Percentiles rank a stretch among this genome's conserved stretches.
These are phyloP conservation scores for Phytophthora syringae DNA, from an alignment of 352 stramenopile species.

Conservation along the genomic window DNA sequence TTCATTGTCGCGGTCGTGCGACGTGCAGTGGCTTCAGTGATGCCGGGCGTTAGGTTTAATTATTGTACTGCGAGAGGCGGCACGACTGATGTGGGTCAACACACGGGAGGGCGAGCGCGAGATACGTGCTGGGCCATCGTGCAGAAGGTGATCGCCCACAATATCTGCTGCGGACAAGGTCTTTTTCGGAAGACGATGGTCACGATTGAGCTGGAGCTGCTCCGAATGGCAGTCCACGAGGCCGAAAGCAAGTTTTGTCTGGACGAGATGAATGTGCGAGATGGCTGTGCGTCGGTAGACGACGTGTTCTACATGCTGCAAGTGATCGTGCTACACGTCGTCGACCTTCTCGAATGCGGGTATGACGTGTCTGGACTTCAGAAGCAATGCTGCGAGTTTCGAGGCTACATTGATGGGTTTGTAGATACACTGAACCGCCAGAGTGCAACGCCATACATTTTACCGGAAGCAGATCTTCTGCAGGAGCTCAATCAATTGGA, in stretches of 20 bases:
- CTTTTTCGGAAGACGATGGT: conserved; percentile 51
- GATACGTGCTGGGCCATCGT: conserved; percentile 70
- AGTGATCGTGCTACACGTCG: conserved; percentile 9
- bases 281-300: conserved; percentile 20
- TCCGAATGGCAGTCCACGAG: conserved; percentile 19
- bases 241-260: neutral
- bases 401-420: conserved; percentile 26
- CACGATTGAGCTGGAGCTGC: conserved; percentile 33
- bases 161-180: conserved; percentile 37
- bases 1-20: conserved; percentile 50
- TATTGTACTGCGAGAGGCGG: conserved; percentile 30
- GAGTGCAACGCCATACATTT: conserved; percentile 3
- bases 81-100: conserved; percentile 58
- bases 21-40: conserved; percentile 16
- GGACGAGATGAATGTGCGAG: conserved; percentile 6
- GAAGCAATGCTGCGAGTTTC: conserved; percentile 10
- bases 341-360: conserved; percentile 23
- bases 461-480: conserved; percentile 3
- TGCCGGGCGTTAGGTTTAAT: neutral
- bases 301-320: conserved; percentile 36
- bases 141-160: conserved; percentile 35
- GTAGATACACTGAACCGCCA: conserved; percentile 23
- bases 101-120: conserved; percentile 48
- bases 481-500: conserved; percentile 13
- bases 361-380: conserved; percentile 24